Percentiles rank a stretch among this genome's conserved stretches.
phyloP scores from a whole-genome alignment of 768 basidiomycete genomes.

The Mycena capillaripes region DNA sequence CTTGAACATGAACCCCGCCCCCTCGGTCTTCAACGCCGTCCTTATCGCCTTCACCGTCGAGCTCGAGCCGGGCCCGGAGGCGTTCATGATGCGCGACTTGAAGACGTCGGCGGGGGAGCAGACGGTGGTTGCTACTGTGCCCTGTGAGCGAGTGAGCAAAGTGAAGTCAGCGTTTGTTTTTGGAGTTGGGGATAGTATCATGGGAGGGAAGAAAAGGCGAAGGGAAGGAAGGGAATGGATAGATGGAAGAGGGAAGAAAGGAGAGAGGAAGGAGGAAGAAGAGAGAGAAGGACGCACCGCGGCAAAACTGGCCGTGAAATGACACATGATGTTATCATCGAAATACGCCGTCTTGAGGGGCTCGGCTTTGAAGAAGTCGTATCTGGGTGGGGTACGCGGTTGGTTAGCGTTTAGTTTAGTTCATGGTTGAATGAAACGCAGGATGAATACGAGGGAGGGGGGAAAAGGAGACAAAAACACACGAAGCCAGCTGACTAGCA shows the following conservation, averaged over 20 bases:
- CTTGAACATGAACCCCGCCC: constrained; percentile 94
- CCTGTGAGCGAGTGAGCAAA: constrained; percentile 57
- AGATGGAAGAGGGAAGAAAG: no score
- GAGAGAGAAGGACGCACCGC: constrained; percentile 65
- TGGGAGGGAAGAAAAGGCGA: background rate
- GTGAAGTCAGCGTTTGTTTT: no score
- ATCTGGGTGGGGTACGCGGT: no score
- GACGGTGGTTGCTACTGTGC: constrained; percentile 90
- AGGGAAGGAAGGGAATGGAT: no score
- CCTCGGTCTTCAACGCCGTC: constrained; percentile 77
- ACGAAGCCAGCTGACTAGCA: constrained; percentile 93
- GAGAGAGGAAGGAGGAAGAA: no score
- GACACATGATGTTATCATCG: constrained; percentile 84
- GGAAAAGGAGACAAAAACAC: background rate
- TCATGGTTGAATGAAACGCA: no score
- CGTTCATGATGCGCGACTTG: constrained; percentile 91
- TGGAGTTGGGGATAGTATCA: background rate
- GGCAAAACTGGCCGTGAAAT: constrained; percentile 90
- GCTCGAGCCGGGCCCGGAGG: constrained; percentile 85
- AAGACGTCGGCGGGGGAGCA: constrained; percentile 92
- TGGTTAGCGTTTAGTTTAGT: no score
- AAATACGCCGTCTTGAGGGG: constrained; percentile 80
- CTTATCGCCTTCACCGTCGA: constrained; percentile 81
- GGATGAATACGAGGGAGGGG: no score
- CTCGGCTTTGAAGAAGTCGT: constrained; percentile 93